Base-by-base conservation (phyloP, 2,329 filamentous ascomycete genomes). In the Samsoniella hepiali region DNA sequence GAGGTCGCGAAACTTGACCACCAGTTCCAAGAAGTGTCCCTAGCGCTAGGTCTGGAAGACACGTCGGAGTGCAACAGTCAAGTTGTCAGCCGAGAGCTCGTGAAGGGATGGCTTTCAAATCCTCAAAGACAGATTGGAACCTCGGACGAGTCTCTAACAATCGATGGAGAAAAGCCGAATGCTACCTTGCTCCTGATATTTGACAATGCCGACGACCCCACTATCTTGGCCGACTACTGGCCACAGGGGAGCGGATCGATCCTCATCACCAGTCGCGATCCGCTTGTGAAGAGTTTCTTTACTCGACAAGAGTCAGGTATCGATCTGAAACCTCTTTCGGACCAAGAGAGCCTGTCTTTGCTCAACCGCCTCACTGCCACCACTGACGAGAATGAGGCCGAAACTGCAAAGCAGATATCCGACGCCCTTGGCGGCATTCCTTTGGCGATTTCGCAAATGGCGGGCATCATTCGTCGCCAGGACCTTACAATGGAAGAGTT, bases 171-270 rank as follows among this genome's bases (percentile, higher is more conserved):
- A 22, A 22, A 22, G 22, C 22, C 53, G 36, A 44, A 32, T 2
- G 63, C 63, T 11, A 64, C 56, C 32, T 64, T 57, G 63, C 32
- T 64, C 29, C 63, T 64, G 10, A 56, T 64, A 22, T 64, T 64
- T 29, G 63, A 64, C 44, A 61, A 61, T 44, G 63, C 63, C 9
- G 57, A 64, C 57, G 63, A 64, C 34, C 63, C 57, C 9, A 64
- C 44, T 0, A 64, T 64, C 22, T 45, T 64, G 11, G 57, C 57
- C 2, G 63, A 64, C 50, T 64, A 60, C 29, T 64, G 57, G 63
- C 57, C 57, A 1, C 63, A 61, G 34, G 63, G 63, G 1, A 61
- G 49, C 29, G 63, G 63, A 32, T 64, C 63, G 4, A 51, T 61
- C 27, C 42, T 64, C n/a, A 50, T 64, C 40, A 64, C 63, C 9